Base-by-base conservation (phyloP, 306 rosid genomes). In the Abrus precatorius region DNA sequence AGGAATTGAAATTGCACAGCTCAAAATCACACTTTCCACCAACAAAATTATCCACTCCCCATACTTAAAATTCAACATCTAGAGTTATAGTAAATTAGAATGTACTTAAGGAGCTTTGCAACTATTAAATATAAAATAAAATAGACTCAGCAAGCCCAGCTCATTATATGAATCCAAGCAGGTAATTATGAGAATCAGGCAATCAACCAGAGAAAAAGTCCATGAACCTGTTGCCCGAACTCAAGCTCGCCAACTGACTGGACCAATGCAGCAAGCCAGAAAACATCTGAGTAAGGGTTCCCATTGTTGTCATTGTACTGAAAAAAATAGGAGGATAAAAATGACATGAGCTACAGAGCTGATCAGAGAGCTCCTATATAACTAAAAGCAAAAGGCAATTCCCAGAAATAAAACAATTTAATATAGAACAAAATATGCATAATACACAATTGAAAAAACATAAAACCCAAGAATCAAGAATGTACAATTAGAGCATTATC, bases 251-350 rank as follows among this genome's bases (percentile, higher is more conserved):
- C 99, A 54, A 91, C 90, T 13, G 99, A 91, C 86, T 93, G 97
- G 83, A 93, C 90, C 81, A 93, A 68, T 56, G 97, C 91, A 88
- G 95, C 92, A 84, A 95, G 97, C 99, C 99, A 95, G 89, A 91
- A 95, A 68, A 89, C 97, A 79, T 95, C 99, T 28, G 99, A 95
- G 88, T 88, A 95, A 29, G 92, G 92, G 83, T 93, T 95, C 56
- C 98, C 98, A 40, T 83, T 93, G 88, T 95, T 95, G 89, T 95
- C 98, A 64, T 95, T 95, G 80, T 95, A 95, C 99, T 95, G 90
- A 66, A 82, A 72, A 77, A 59, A 70, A 81, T 60, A 80, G 20
- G 11, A 69, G 70, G 48, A 83, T 44, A 84, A 27, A 74, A 81
- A 78, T 69, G 44, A 38, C 52, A 71, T 44, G 29, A 84, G 75